Evolutionary conservation across 345 rosid genomes (phyloP).

Genomic region (Euphorbia peplus): DNA sequence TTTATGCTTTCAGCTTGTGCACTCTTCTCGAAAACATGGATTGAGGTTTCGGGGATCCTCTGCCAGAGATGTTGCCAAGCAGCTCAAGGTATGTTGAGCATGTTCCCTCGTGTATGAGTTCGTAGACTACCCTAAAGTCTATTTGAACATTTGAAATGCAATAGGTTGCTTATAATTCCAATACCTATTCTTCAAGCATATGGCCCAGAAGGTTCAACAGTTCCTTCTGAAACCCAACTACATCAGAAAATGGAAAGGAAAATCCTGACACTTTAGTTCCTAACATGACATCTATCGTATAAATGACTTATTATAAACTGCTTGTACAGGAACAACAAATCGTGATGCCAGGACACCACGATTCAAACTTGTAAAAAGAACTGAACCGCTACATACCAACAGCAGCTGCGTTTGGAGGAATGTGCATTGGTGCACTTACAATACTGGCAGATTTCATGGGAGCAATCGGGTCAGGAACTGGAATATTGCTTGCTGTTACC

Average conservation of each 20-base stretch:
- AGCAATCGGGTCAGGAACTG: constrained; percentile 84
- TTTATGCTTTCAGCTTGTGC: constrained; percentile 87
- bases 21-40: constrained; percentile 86
- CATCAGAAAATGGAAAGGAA: too few relatives aligned
- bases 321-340: constrained; percentile 76
- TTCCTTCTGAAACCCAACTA: too few relatives aligned
- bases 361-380: constrained; percentile 82
- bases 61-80: constrained; percentile 82
- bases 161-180: too few relatives aligned
- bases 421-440: constrained; percentile 79
- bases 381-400: constrained; percentile 85
- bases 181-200: too few relatives aligned
- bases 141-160: too few relatives aligned
- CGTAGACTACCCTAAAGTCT: neutral
- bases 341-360: constrained; percentile 94
- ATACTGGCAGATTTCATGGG: constrained; percentile 91
- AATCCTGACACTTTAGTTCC: too few relatives aligned
- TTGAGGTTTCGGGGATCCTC: constrained; percentile 89
- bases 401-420: constrained; percentile 88
- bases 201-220: too few relatives aligned
- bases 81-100: constrained; percentile 56
- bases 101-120: neutral
- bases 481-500: constrained; percentile 80
- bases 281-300: too few relatives aligned
- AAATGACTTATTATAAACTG: neutral